These are phyloP conservation scores for Xeromyces bisporus DNA, from an alignment of 495 filamentous ascomycete genomes.

Conservation along the genomic window DNA sequence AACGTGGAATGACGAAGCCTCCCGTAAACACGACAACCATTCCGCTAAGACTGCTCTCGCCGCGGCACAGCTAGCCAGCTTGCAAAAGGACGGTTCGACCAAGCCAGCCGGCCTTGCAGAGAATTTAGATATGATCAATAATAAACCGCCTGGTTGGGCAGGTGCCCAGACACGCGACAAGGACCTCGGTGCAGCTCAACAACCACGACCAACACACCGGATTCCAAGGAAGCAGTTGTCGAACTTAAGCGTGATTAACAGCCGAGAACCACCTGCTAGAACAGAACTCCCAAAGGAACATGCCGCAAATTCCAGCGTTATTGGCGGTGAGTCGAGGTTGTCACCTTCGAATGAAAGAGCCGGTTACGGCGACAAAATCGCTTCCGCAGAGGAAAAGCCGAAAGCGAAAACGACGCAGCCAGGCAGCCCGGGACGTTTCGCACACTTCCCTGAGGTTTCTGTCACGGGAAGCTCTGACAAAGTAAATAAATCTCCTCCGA, in stretches of 20 bases:
- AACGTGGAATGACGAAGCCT: too few species aligned
- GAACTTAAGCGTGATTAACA: not conserved
- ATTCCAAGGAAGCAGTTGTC: not conserved
- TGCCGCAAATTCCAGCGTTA: constrained; percentile 1
- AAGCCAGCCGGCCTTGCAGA: not conserved
- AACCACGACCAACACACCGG: not conserved
- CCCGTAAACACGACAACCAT: too few species aligned
- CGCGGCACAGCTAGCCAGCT: constrained; percentile 15
- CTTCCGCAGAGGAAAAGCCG: not conserved
- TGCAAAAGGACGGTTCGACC: constrained; percentile 3
- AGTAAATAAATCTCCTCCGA: constrained; percentile 57
- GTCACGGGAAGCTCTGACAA: constrained; percentile 31
- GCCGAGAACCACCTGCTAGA: constrained; percentile 1
- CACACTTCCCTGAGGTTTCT: constrained; percentile 49
- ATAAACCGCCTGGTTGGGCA: not conserved
- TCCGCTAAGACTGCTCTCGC: constrained; percentile 22
- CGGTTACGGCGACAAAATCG: not conserved
- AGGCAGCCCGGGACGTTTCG: constrained; percentile 46
- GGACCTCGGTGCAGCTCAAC: not conserved
- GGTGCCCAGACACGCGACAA: not conserved
- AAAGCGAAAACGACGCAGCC: constrained; percentile 21
- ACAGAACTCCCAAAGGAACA: not conserved
- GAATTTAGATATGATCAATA: not conserved
- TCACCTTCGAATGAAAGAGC: not conserved
- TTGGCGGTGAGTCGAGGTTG: constrained; percentile 1